These are phyloP conservation scores for Aureobasidium sp. DNA, from an alignment of 2,329 filamentous ascomycete genomes.

Conservation along the genomic window DNA sequence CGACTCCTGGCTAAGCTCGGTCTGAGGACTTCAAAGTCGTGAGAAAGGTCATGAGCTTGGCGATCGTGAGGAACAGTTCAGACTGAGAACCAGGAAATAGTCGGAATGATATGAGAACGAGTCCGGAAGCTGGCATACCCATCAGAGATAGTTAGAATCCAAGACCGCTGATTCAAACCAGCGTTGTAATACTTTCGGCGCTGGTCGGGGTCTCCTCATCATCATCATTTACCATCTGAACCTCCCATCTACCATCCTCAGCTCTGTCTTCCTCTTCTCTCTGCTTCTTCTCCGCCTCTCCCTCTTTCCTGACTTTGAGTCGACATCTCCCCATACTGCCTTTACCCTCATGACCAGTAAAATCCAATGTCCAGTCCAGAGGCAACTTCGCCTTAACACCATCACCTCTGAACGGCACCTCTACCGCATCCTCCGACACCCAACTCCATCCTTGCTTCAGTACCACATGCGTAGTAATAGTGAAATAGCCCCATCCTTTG, in stretches of 20 bases:
- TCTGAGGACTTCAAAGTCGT: background rate
- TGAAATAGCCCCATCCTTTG: conserved; percentile 49
- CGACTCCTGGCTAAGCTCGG: background rate
- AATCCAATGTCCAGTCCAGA: conserved; percentile 49
- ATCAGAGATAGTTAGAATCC: background rate
- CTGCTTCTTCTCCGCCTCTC: conserved; percentile 27
- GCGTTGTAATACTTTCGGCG: background rate
- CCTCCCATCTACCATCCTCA: conserved; percentile 26
- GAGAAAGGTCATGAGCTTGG: background rate
- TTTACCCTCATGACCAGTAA: conserved; percentile 38
- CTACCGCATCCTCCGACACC: conserved; percentile 43
- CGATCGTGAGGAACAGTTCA: too few species aligned
- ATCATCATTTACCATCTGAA: conserved; percentile 17
- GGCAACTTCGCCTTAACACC: conserved; percentile 37
- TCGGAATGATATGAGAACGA: background rate
- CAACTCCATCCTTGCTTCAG: conserved; percentile 50
- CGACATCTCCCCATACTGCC: conserved; percentile 45
- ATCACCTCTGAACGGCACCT: conserved; percentile 33
- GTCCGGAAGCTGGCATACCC: background rate
- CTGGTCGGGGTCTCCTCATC: background rate
- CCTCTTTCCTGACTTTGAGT: conserved; percentile 44
- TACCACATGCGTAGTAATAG: conserved; percentile 42
- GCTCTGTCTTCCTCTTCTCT: conserved; percentile 27
- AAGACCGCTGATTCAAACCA: background rate
- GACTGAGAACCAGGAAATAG: too few species aligned